Base-by-base conservation (phyloP, 2,329 filamentous ascomycete genomes). In the Cryphonectria parasitica region DNA sequence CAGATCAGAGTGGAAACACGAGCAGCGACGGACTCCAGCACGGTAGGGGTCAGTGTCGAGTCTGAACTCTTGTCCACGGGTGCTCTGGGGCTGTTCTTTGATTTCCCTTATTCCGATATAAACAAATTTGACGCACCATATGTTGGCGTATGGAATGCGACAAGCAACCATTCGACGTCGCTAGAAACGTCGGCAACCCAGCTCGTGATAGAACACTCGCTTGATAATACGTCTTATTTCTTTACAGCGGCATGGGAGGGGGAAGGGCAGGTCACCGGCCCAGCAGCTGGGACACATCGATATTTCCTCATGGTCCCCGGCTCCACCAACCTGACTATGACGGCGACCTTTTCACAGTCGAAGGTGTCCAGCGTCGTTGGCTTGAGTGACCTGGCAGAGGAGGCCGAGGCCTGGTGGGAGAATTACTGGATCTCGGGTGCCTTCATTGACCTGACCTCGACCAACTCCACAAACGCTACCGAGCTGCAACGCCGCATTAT, bases 41-140 rank as follows among this genome's bases (percentile, higher is more conserved):
- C 83, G 22, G 73, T 87, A 22, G 83, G 81, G 1, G 77, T 87
- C 34, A 75, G 78, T 10, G 76, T 87, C 15, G 76, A 79, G 17
- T 87, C 84, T 0, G 74, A 78, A 0, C 76, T 86, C 2, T 73
- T 87, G 10, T 75, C 74, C 5, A 72, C 73, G 1, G 81, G 79
- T 0, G 73, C 75, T 5, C 74, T 88, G 10, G 82, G 83, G 0
- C 75, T 87, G 7, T 86, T 86, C 73, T 82, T 88, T 68, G 85
- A 88, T 68, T 88, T 86, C 68, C 85, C 86, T 2, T 83, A 84
- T 67, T 79, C 85, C 28, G 83, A 80, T 22, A 76, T 77, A 36
- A 84, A 85, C 73, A 87, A 87, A 73, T 88, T 87, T 69, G 85
- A 87, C 52, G 84, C 84, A 1, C 85, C 86, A 0, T 88, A 84